Evolutionary conservation across 73 alveolate genomes (phyloP).

Genomic region (Uronychia setigera): DNA sequence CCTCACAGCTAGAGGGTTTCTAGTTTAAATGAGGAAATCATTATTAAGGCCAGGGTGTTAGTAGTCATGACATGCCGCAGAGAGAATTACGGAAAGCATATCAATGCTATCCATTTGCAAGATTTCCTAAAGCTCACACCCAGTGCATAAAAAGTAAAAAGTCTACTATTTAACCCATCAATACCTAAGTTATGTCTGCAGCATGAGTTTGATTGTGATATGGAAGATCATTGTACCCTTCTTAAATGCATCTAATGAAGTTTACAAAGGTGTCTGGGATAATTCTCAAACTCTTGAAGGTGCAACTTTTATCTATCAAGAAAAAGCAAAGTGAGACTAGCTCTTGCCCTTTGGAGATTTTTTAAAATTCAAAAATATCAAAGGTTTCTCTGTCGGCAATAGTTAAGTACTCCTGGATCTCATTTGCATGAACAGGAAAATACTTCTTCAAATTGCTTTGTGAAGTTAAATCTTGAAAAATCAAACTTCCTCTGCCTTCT

Average conservation of each 20-base stretch:
- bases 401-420: neutral
- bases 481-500: neutral
- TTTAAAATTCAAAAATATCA: neutral
- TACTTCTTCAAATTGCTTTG: neutral
- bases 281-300: neutral
- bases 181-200: conserved; percentile 57
- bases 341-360: neutral
- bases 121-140: conserved; percentile 57
- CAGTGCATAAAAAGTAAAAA: conserved; percentile 27
- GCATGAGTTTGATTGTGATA: conserved; percentile 73
- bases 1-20: conserved; percentile 53
- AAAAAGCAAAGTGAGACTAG: neutral
- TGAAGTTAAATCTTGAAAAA: neutral
- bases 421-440: neutral
- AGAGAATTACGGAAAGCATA: conserved; percentile 45
- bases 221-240: conserved; percentile 1
- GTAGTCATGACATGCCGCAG: conserved; percentile 76
- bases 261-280: neutral
- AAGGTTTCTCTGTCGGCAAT: neutral
- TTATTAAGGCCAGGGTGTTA: conserved; percentile 83
- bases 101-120: conserved; percentile 53
- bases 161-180: conserved; percentile 11
- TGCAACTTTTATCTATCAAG: neutral
- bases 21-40: conserved; percentile 43
- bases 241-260: neutral